Evolutionary conservation across 306 rosid species (phyloP), one percentile per base, ranked within the genome.

Genomic region (Acacia melanoxylon): DNA sequence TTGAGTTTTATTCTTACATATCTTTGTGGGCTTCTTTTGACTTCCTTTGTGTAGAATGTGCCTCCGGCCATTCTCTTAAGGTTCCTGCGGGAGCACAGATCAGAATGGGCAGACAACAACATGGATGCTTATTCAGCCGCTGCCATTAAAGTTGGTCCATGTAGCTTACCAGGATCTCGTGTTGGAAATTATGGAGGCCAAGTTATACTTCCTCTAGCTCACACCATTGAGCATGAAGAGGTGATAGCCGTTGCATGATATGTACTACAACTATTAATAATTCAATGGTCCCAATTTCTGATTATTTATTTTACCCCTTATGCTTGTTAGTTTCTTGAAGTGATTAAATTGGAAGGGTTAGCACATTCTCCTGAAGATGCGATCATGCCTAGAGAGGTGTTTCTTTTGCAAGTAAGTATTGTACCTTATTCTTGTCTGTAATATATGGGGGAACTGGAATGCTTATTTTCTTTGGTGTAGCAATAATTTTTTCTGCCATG

Each of bases 51-150:
- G 29, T 88, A 91, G 96, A 90, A 91, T 82, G 96, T 91, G 33
- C 96, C 93, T 81, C 96, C 96, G 78, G 96, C 96, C 20, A 90
- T 91, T 80, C 91, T 91, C 40, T 87, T 90, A 2, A 83, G 92
- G 85, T 91, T 91, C 74, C 84, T 91, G 68, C 83, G 97, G 46
- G 92, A 92, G 88, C 97, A 92, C 68, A 83, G 97, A 59, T 92
- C 94, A 46, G 97, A 90, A 81, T 88, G 97, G 94, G 97, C 97
- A 45, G 97, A 91, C 84, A 88, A 81, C 81, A 90, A 86, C 79
- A 87, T 92, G 73, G 97, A 92, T 92, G 94, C 92, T 69, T 90
- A 87, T 75, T 88, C 92, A 1, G 92, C 93, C 56, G 93, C 93
- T 42, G 93, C 93, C 77, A 79, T 91, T 49, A 91, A 91, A 83